A percentile compares a stretch with the other conserved stretches of the same genome.
Evolutionary conservation across 305 asterid species (phyloP).

Genomic region (Plantago coronopus): DNA sequence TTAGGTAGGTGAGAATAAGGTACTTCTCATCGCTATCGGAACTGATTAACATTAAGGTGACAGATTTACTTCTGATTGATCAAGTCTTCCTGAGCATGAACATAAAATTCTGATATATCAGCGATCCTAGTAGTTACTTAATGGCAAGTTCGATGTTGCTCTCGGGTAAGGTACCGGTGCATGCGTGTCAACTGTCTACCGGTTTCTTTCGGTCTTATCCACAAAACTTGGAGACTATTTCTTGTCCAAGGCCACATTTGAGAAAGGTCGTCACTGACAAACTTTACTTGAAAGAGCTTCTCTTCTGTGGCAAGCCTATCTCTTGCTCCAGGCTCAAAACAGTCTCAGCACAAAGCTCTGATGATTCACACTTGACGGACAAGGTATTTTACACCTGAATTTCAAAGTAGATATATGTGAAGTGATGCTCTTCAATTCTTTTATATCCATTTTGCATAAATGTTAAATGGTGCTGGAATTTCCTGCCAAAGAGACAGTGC

Average conservation of each 20-base stretch:
- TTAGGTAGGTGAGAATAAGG: slow-evolving; percentile 12
- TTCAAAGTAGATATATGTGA: not conserved
- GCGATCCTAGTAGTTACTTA: slow-evolving; percentile 23
- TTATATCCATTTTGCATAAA: slow-evolving; percentile 4
- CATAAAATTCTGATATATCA: slow-evolving; percentile 22
- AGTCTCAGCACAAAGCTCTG: slow-evolving; percentile 42
- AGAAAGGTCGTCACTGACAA: slow-evolving; percentile 16
- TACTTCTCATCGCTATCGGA: not conserved
- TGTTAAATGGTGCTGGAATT: not conserved
- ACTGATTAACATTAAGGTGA: slow-evolving; percentile 6
- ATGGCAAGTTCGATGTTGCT: slow-evolving; percentile 53
- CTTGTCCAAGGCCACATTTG: slow-evolving; percentile 21
- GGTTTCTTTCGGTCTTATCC: slow-evolving; percentile 21
- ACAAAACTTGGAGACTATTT: slow-evolving; percentile 26
- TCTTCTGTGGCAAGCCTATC: slow-evolving; percentile 29
- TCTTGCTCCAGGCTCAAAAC: slow-evolving; percentile 34
- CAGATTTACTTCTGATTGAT: not conserved
- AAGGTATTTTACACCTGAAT: slow-evolving; percentile 4
- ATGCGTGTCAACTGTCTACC: slow-evolving; percentile 28
- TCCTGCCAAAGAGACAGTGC: not conserved
- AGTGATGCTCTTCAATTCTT: not conserved
- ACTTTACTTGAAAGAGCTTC: slow-evolving; percentile 32
- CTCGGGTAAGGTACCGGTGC: slow-evolving; percentile 41
- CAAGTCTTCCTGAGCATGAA: slow-evolving; percentile 9
- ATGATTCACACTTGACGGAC: slow-evolving; percentile 33